Conservation (phyloP, 179 eudicot species). For the Camellia oleifera region DNA sequence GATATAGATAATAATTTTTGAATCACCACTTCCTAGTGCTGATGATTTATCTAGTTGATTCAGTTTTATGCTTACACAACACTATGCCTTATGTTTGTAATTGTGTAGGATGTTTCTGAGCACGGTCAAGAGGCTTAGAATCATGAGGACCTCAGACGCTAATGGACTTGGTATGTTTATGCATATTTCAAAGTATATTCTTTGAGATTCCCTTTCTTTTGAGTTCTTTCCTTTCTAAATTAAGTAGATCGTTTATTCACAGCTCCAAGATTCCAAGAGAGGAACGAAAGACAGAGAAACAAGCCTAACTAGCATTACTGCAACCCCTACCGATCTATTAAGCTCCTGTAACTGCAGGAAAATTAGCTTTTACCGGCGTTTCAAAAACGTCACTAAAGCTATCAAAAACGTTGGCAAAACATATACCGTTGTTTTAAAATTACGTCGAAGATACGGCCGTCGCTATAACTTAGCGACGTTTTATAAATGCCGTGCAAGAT, state of each 20-base stretch:
- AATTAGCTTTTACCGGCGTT: no score
- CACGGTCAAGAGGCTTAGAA: conserved; percentile 78
- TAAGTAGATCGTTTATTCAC: conserved; percentile 16
- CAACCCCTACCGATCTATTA: neutral
- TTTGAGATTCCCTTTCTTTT: neutral
- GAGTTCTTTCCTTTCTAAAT: neutral
- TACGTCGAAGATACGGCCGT: no score
- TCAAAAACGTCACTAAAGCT: no score
- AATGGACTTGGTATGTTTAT: conserved; percentile 67
- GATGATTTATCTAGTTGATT: conserved; percentile 1
- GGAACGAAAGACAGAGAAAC: conserved; percentile 46
- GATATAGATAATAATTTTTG: neutral
- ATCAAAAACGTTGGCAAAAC: no score
- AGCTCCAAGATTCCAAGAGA: conserved; percentile 72
- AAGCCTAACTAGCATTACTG: conserved; percentile 37
- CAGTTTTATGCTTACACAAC: conserved; percentile 7
- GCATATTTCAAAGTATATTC: neutral
- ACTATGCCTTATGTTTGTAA: neutral
- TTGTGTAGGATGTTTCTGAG: conserved; percentile 68
- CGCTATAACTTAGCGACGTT: no score
- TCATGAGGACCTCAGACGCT: conserved; percentile 92
- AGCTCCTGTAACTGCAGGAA: neutral
- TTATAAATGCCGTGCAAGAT: no score
- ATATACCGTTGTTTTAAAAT: no score
- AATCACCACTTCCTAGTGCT: neutral